Evolutionary conservation across 495 filamentous ascomycete species (phyloP).

Genomic region (Annulohypoxylon stygium): DNA sequence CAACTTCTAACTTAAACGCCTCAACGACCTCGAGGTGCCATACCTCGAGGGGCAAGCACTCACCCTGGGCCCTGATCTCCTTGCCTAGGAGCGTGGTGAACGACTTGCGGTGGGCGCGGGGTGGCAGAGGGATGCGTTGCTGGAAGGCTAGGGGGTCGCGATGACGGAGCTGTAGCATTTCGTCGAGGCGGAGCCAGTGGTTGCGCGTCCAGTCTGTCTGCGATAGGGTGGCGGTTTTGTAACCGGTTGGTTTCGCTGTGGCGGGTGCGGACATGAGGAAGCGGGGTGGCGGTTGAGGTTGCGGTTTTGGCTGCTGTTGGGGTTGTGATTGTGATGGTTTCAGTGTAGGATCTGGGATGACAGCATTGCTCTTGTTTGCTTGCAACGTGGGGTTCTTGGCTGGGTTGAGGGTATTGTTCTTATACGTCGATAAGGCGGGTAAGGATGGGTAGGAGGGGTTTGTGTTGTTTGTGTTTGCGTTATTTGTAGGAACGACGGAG

Average conservation of each 20-base stretch:
- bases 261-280: background rate
- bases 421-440: background rate
- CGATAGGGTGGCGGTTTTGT: slow-evolving; percentile 44
- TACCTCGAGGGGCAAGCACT: slow-evolving; percentile 56
- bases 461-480: slow-evolving; percentile 4
- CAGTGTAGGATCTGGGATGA: background rate
- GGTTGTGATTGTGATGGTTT: slow-evolving; percentile 2
- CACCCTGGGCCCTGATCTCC: slow-evolving; percentile 51
- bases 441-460: background rate
- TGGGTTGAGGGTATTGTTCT: background rate
- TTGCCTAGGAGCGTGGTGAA: slow-evolving; percentile 52
- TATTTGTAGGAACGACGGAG: background rate
- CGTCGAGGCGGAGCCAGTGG: slow-evolving; percentile 59
- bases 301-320: background rate
- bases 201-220: slow-evolving; percentile 55
- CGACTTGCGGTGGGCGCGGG: slow-evolving; percentile 19
- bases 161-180: slow-evolving; percentile 52
- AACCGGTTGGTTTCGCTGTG: background rate
- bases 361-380: background rate
- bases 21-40: slow-evolving; percentile 68
- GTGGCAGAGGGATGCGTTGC: slow-evolving; percentile 32
- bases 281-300: background rate
- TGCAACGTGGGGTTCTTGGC: background rate
- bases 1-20: slow-evolving; percentile 58
- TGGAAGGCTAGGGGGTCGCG: slow-evolving; percentile 48